phyloP scores from a whole-genome alignment of 352 stramenopile genomes.

The Pythium sukuiense region DNA sequence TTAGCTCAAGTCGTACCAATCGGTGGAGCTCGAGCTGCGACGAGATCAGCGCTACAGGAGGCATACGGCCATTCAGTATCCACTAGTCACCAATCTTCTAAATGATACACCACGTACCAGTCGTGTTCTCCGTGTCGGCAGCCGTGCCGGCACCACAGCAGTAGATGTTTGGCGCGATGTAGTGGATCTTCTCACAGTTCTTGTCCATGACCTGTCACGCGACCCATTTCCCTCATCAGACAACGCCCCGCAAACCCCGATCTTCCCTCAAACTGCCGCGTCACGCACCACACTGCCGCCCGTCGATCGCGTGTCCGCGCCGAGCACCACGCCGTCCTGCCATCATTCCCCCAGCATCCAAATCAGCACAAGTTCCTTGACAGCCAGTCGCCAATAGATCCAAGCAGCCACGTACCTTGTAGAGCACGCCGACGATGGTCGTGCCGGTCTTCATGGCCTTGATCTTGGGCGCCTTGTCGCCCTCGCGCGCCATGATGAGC shows the following conservation, averaged over 20 bases:
- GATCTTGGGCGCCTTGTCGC: constrained; percentile 51
- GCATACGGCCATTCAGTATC: not conserved
- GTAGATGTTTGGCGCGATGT: constrained; percentile 99
- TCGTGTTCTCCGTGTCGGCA: constrained; percentile 96
- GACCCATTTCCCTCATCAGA: not conserved
- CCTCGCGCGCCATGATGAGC: constrained; percentile 63
- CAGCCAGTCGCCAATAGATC: not conserved
- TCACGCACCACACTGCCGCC: constrained; percentile 80
- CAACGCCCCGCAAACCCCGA: not conserved
- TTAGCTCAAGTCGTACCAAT: constrained; percentile 56
- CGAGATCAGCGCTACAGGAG: constrained; percentile 50
- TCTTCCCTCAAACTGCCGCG: not conserved
- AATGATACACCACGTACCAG: constrained; percentile 26
- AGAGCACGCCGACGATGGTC: constrained; percentile 96
- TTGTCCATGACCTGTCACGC: constrained; percentile 93
- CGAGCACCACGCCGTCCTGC: constrained; percentile 95
- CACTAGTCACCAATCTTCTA: not conserved
- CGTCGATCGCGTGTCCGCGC: constrained; percentile 97
- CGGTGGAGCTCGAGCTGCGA: constrained; percentile 96
- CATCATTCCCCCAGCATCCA: not conserved
- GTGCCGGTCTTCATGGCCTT: constrained; percentile 95
- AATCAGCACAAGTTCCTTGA: not conserved
- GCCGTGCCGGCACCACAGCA: constrained; percentile 97
- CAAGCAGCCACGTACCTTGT: constrained; percentile 56
- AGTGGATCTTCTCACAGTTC: constrained; percentile 99